phyloP scores from a whole-genome alignment of 1,284 basidiomycete species.

The Gymnopus androsaceus region DNA sequence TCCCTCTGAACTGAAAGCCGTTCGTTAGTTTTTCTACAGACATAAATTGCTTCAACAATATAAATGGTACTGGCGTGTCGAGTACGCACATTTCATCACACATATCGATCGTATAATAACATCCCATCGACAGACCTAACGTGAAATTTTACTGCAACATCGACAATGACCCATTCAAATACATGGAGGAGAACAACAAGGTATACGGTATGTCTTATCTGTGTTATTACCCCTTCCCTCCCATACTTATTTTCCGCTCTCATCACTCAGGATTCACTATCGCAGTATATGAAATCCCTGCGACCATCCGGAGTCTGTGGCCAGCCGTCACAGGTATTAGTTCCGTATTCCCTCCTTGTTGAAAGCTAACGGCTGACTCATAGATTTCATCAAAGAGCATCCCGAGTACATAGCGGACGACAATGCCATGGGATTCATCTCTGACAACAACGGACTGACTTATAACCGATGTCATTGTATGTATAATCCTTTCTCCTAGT shows the following conservation, averaged over 20 bases:
- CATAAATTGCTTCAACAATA: slow-evolving; percentile 47
- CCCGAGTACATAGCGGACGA: slow-evolving; percentile 50
- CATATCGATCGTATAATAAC: background rate
- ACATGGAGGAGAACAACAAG: slow-evolving; percentile 67
- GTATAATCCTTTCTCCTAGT: slow-evolving; percentile 21
- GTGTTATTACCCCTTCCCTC: background rate
- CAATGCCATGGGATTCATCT: slow-evolving; percentile 68
- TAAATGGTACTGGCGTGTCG: slow-evolving; percentile 70
- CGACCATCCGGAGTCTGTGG: slow-evolving; percentile 11
- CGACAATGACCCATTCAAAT: slow-evolving; percentile 64
- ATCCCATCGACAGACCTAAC: slow-evolving; percentile 40
- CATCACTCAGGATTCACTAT: slow-evolving; percentile 12
- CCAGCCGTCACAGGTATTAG: slow-evolving; percentile 4
- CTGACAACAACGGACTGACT: slow-evolving; percentile 59
- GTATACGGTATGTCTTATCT: slow-evolving; percentile 38
- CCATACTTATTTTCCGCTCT: background rate
- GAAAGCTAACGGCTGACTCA: no score
- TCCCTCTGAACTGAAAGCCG: background rate
- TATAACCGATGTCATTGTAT: slow-evolving; percentile 74
- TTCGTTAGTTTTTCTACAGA: slow-evolving; percentile 52
- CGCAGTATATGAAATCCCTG: slow-evolving; percentile 13
- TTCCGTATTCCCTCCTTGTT: no score
- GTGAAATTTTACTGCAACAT: slow-evolving; percentile 67
- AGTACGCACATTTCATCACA: slow-evolving; percentile 31
- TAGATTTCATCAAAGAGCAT: slow-evolving; percentile 63